phyloP scores from a whole-genome alignment of 805 yeast genomes.

The Sungouiozyma intestinalis region DNA sequence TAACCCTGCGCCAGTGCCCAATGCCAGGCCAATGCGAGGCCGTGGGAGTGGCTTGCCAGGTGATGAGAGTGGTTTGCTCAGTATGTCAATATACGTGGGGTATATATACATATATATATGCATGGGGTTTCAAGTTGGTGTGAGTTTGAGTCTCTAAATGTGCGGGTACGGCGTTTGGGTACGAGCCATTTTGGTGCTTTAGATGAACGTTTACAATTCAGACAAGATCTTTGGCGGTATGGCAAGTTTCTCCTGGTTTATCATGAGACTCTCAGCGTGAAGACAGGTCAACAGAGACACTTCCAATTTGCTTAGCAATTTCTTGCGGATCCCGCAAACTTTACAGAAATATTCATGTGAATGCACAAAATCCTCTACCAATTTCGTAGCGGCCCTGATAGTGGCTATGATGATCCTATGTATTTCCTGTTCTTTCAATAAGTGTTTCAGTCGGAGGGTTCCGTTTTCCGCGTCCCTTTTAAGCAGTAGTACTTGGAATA shows the following conservation, averaged over 20 bases:
- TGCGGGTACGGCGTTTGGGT: too few relatives aligned
- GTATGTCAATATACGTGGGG: too few relatives aligned
- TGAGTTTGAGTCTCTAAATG: too few relatives aligned
- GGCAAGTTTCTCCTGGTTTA: slow-evolving; percentile 9
- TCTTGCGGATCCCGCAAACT: slow-evolving; percentile 33
- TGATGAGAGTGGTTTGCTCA: too few relatives aligned
- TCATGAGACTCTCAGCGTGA: slow-evolving; percentile 10
- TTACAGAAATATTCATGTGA: slow-evolving; percentile 35
- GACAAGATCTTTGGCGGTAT: slow-evolving; percentile 8
- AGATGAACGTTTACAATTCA: slow-evolving; percentile 4
- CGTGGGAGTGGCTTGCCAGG: too few relatives aligned
- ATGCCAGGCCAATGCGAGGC: too few relatives aligned
- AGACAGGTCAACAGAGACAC: slow-evolving; percentile 9
- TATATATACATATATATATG: too few relatives aligned
- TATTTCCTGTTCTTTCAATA: slow-evolving; percentile 30
- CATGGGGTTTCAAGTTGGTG: too few relatives aligned
- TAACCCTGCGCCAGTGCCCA: too few relatives aligned
- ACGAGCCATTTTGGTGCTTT: too few relatives aligned
- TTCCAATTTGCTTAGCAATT: slow-evolving; percentile 15
- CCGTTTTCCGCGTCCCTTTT: slow-evolving; percentile 11
- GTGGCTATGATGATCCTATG: slow-evolving; percentile 37
- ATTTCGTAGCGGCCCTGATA: slow-evolving; percentile 34
- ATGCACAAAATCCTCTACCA: slow-evolving; percentile 35
- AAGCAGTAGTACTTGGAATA: slow-evolving; percentile 16
- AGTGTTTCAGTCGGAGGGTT: slow-evolving; percentile 15